These are phyloP conservation scores for Cystofilobasidium capitatum DNA, from an alignment of 768 basidiomycete genomes.

Conservation along the genomic window DNA sequence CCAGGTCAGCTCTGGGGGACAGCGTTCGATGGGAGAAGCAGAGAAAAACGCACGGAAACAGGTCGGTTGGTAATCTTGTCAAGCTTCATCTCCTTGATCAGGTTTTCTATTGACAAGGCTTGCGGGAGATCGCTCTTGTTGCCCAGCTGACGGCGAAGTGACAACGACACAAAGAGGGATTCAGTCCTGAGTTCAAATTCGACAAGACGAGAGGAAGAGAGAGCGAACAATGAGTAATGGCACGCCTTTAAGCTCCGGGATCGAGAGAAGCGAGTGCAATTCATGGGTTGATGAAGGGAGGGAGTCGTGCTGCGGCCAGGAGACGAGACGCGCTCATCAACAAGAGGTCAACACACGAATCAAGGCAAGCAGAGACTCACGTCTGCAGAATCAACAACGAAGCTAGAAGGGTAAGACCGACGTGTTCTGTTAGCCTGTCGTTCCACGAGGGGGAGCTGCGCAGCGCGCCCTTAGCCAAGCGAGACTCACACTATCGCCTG, in stretches of 20 bases:
- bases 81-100: slow-evolving; percentile 62
- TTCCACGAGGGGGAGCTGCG: too few relatives aligned
- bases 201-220: not conserved
- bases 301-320: slow-evolving; percentile 54
- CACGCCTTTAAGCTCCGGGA: slow-evolving; percentile 57
- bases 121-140: slow-evolving; percentile 84
- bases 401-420: slow-evolving; percentile 44
- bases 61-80: slow-evolving; percentile 69
- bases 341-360: not conserved
- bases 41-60: slow-evolving; percentile 60
- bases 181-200: too few relatives aligned
- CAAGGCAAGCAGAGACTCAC: slow-evolving; percentile 44
- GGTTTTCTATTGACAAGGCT: slow-evolving; percentile 67
- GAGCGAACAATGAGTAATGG: slow-evolving; percentile 67
- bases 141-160: slow-evolving; percentile 46
- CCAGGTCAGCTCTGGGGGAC: not conserved
- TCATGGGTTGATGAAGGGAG: slow-evolving; percentile 77
- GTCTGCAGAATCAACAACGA: slow-evolving; percentile 85
- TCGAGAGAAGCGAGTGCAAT: slow-evolving; percentile 64
- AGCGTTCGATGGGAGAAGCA: not conserved
- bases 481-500: slow-evolving; percentile 74
- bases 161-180: not conserved
- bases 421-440: not conserved
- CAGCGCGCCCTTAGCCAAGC: not conserved
- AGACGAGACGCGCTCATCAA: slow-evolving; percentile 1